Evolutionary conservation across 352 stramenopile species (phyloP).

Genomic region (Salisapilia sapeloensis): DNA sequence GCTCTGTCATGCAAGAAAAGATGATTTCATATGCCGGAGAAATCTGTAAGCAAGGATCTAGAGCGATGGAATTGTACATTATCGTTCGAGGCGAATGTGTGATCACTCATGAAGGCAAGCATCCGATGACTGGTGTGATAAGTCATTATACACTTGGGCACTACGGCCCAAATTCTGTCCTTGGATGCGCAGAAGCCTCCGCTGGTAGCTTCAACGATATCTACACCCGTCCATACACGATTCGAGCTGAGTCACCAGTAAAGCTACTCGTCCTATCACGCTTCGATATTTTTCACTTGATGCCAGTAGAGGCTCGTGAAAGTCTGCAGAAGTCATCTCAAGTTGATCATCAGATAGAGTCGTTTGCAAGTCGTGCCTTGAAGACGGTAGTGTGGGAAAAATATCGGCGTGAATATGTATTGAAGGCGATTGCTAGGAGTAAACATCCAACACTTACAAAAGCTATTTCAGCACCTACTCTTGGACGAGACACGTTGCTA

Average conservation of each 20-base stretch:
- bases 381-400: constrained; percentile 67
- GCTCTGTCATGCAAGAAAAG: constrained; percentile 72
- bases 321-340: constrained; percentile 3
- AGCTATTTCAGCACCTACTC: too few species aligned
- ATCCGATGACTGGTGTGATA: constrained; percentile 39
- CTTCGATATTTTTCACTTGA: constrained; percentile 75
- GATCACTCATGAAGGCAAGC: constrained; percentile 56
- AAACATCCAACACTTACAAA: too few species aligned
- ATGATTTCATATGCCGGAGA: constrained; percentile 48
- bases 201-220: constrained; percentile 75
- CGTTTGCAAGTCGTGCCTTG: constrained; percentile 7
- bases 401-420: constrained; percentile 26
- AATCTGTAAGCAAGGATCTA: constrained; percentile 70
- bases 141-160: constrained; percentile 50
- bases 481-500: too few species aligned
- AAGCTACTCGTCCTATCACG: constrained; percentile 67
- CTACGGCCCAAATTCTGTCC: constrained; percentile 54
- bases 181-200: constrained; percentile 65
- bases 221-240: constrained; percentile 55
- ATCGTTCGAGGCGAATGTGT: constrained; percentile 59
- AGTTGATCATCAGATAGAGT: background rate
- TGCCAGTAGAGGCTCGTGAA: constrained; percentile 2
- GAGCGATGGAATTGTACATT: constrained; percentile 53
- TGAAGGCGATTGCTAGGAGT: background rate
- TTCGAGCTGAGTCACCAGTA: constrained; percentile 51